Percentiles rank a stretch among this genome's conserved stretches.
These are phyloP conservation scores for Cyathus striatus DNA, from an alignment of 768 basidiomycete species.

Conservation along the genomic window DNA sequence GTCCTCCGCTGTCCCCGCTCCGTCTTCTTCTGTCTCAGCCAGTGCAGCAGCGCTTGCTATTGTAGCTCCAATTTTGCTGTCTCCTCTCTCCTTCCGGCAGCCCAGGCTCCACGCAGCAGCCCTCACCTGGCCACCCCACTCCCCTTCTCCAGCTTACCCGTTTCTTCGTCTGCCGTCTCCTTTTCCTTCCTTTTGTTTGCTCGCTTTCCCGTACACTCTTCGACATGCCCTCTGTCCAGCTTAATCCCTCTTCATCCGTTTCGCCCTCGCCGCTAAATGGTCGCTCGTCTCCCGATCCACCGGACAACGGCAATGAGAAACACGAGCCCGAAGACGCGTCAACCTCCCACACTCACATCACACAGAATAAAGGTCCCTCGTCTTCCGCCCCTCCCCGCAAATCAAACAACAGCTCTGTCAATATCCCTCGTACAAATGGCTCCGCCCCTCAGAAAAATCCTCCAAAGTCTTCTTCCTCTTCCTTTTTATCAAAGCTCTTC, in stretches of 20 bases:
- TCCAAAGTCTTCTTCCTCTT: conserved; percentile 29
- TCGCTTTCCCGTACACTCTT: neutral
- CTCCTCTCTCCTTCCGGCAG: neutral
- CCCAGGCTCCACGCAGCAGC: neutral
- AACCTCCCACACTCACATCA: conserved; percentile 15
- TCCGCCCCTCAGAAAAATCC: conserved; percentile 7
- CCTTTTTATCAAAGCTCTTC: conserved; percentile 56
- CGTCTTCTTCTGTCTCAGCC: neutral
- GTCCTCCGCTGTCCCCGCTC: neutral
- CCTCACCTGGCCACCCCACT: neutral
- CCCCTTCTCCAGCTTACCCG: too few species aligned
- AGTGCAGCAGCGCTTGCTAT: too few species aligned
- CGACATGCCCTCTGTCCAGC: neutral
- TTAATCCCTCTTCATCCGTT: too few species aligned
- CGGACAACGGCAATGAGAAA: conserved; percentile 8
- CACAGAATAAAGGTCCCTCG: conserved; percentile 11
- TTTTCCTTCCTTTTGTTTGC: too few species aligned
- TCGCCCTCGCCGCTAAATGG: neutral
- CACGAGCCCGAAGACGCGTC: conserved; percentile 20
- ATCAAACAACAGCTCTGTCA: conserved; percentile 9
- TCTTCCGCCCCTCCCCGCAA: conserved; percentile 8
- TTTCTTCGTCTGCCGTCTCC: neutral
- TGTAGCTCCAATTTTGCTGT: too few species aligned
- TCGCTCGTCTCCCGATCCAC: neutral
- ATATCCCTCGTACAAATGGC: conserved; percentile 9